Percentiles rank a stretch among this genome's conserved stretches.
These are phyloP conservation scores for Trichoderma afroharzianum DNA, from an alignment of 2,329 filamentous ascomycete genomes.

Conservation along the genomic window DNA sequence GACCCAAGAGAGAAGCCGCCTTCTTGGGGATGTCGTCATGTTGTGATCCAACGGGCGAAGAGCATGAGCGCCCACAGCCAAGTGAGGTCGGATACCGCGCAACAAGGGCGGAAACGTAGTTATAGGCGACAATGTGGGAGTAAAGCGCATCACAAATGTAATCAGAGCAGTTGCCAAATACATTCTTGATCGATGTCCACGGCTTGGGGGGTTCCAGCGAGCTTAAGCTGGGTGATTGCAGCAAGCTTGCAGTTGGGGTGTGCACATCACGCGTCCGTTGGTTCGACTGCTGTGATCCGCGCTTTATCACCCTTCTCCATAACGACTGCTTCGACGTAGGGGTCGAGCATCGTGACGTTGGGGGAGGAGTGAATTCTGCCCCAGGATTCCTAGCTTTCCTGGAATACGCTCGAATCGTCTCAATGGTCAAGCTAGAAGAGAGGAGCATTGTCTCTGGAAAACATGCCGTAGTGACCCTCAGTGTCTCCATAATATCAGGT, in stretches of 20 bases:
- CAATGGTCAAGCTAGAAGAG: conserved; percentile 52
- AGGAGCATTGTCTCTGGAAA: conserved; percentile 59
- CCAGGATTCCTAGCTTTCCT: conserved; percentile 48
- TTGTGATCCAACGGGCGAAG: conserved; percentile 24
- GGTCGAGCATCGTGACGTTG: conserved; percentile 19
- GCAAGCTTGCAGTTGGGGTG: conserved; percentile 7
- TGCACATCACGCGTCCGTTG: conserved; percentile 3
- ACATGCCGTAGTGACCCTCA: conserved; percentile 51
- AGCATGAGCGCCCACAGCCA: conserved; percentile 14
- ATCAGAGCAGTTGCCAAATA: conserved; percentile 52
- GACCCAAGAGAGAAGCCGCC: conserved; percentile 49
- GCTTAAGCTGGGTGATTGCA: conserved; percentile 19
- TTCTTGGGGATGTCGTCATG: conserved; percentile 46
- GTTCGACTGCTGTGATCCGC: background rate
- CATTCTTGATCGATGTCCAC: conserved; percentile 46
- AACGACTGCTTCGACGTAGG: conserved; percentile 29
- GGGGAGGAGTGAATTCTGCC: conserved; percentile 24
- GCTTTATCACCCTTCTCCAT: conserved; percentile 35
- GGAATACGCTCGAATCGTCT: conserved; percentile 55
- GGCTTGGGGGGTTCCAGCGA: conserved; percentile 28
- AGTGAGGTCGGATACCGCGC: conserved; percentile 24
- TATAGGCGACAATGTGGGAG: conserved; percentile 57
- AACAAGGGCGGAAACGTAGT: conserved; percentile 47
- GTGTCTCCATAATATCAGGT: conserved; percentile 50
- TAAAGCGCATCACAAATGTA: conserved; percentile 58